phyloP scores from a whole-genome alignment of 805 yeast species.

The Pichia manshurica region DNA sequence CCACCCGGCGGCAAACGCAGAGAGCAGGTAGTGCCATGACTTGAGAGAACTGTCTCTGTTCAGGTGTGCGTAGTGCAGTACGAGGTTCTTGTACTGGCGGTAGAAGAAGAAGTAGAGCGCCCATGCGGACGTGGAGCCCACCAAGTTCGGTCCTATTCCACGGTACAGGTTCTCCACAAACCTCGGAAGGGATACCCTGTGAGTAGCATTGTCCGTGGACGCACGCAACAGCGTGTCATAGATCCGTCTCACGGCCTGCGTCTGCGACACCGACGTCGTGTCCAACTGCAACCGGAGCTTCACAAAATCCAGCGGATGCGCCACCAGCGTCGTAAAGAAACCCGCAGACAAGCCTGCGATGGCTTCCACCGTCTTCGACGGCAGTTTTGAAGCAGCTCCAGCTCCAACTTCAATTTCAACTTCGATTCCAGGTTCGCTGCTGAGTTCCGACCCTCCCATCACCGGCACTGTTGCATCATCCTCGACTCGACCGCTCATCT shows the following conservation, averaged over 20 bases:
- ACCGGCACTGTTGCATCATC: no score
- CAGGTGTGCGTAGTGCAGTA: constrained; percentile 8
- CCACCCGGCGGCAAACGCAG: constrained; percentile 69
- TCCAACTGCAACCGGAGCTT: constrained; percentile 78
- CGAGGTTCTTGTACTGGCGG: constrained; percentile 46
- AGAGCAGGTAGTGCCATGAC: constrained; percentile 41
- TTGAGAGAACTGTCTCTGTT: constrained; percentile 27
- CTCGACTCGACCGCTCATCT: not conserved
- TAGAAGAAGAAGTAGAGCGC: constrained; percentile 78
- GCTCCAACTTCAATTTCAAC: no score
- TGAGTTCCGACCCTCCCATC: no score
- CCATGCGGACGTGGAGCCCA: constrained; percentile 89
- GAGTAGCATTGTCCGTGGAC: constrained; percentile 5
- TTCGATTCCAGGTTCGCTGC: no score
- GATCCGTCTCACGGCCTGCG: constrained; percentile 24
- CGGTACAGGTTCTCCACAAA: constrained; percentile 45
- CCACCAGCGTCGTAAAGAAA: constrained; percentile 63
- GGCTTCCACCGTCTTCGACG: constrained; percentile 34
- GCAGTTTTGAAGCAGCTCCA: no score
- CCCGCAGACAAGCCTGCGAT: constrained; percentile 71
- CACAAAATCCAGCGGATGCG: constrained; percentile 86
- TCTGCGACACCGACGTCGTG: constrained; percentile 28
- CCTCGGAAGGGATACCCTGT: constrained; percentile 9
- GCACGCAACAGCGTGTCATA: constrained; percentile 15
- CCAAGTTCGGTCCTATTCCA: constrained; percentile 71